Conservation (phyloP, 2,329 filamentous ascomycete species). For the Calonectria pauciramosa region DNA sequence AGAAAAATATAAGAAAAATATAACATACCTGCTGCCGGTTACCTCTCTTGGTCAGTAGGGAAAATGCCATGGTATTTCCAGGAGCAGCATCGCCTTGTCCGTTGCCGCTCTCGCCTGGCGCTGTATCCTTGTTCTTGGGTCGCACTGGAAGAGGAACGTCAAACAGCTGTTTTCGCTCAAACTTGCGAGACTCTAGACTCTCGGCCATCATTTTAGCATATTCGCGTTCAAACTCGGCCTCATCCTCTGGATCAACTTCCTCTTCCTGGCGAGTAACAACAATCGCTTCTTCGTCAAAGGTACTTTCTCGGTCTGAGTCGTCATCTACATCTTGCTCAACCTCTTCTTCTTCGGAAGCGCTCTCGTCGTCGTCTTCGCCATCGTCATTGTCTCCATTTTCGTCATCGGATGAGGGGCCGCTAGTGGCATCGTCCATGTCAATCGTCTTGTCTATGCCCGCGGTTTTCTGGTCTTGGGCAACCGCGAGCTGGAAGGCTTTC, state of each 20-base stretch:
- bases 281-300: conserved; percentile 88
- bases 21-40: conserved; percentile 87
- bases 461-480: conserved; percentile 89
- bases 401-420: conserved; percentile 81
- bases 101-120: conserved; percentile 45
- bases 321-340: conserved; percentile 67
- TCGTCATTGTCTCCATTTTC: conserved; percentile 78
- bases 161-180: conserved; percentile 93
- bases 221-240: conserved; percentile 97
- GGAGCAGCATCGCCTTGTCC: conserved; percentile 39
- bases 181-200: conserved; percentile 94
- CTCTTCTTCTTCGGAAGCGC: conserved; percentile 72
- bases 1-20: neutral
- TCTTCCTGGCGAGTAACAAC: conserved; percentile 93
- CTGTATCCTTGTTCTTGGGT: conserved; percentile 72
- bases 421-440: conserved; percentile 81
- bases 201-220: conserved; percentile 99
- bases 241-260: conserved; percentile 90
- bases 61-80: conserved; percentile 89
- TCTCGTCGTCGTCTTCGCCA: conserved; percentile 71
- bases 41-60: conserved; percentile 93
- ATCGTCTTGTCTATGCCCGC: conserved; percentile 76
- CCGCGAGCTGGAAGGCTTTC: conserved; percentile 86
- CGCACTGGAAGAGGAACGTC: conserved; percentile 98
- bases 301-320: conserved; percentile 68